A percentile compares a stretch with the other conserved stretches of the same genome.
These are phyloP conservation scores for Warburgia ugandensis DNA, from an alignment of 164 flowering plant species.

Conservation along the genomic window DNA sequence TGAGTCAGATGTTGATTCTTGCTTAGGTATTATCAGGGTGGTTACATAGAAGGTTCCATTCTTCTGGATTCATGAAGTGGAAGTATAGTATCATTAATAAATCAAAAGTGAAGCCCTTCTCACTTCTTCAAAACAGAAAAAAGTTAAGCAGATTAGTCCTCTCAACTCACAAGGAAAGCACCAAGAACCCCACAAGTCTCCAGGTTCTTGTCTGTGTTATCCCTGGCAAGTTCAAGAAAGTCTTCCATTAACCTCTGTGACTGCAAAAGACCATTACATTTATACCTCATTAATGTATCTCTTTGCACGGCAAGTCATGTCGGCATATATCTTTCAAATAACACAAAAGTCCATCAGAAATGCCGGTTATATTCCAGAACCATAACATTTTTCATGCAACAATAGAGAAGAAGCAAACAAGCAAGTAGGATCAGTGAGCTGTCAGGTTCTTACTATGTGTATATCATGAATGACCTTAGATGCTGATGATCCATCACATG, in stretches of 20 bases:
- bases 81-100: neutral
- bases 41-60: conserved; percentile 51
- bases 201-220: conserved; percentile 62
- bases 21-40: conserved; percentile 71
- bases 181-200: conserved; percentile 88
- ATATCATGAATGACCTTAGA: conserved; percentile 34
- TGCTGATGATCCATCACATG: conserved; percentile 12
- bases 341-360: no score
- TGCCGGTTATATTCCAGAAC: no score
- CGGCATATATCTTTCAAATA: no score
- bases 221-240: conserved; percentile 71
- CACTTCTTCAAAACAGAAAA: no score
- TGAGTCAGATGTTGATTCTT: conserved; percentile 56
- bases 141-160: neutral
- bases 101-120: neutral
- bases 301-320: no score
- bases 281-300: neutral
- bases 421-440: neutral
- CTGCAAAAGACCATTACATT: conserved; percentile 29
- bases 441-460: conserved; percentile 50
- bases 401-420: neutral
- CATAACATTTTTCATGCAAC: neutral
- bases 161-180: conserved; percentile 60
- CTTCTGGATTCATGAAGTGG: conserved; percentile 29
- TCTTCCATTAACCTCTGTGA: conserved; percentile 62